phyloP scores from a whole-genome alignment of 352 stramenopile species.

The Globisporangium irregulare region DNA sequence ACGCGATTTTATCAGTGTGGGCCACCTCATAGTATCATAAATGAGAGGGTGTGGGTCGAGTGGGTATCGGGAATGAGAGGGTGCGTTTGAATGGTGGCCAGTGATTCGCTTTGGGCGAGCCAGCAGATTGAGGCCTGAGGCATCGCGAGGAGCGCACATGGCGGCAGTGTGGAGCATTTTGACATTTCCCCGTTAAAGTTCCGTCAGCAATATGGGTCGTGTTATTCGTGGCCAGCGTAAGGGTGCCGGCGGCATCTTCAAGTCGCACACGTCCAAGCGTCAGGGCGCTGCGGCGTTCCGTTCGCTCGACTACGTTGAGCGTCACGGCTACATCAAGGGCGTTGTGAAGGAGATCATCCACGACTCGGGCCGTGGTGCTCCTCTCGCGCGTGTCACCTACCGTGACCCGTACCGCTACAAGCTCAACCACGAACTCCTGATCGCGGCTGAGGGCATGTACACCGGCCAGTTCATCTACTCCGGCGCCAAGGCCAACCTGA shows the following conservation, averaged over 20 bases:
- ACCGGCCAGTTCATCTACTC: constrained; percentile 98
- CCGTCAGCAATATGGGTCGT: constrained; percentile 66
- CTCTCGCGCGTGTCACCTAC: constrained; percentile 94
- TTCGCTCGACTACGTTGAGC: constrained; percentile 90
- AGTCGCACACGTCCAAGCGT: constrained; percentile 79
- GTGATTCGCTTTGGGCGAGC: constrained; percentile 13
- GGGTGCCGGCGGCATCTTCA: constrained; percentile 81
- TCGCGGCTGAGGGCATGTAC: constrained; percentile 99
- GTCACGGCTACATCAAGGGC: constrained; percentile 97
- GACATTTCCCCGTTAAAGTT: constrained; percentile 70
- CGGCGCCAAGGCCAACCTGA: constrained; percentile 95
- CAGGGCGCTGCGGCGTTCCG: constrained; percentile 76
- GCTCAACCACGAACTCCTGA: constrained; percentile 94
- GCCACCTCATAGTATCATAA: neutral
- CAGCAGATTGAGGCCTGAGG: constrained; percentile 10
- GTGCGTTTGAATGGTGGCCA: constrained; percentile 9
- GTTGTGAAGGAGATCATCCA: constrained; percentile 99
- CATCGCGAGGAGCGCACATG: constrained; percentile 8
- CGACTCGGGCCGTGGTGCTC: constrained; percentile 96
- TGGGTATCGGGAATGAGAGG: neutral
- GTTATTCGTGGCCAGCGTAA: constrained; percentile 90
- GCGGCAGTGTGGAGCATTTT: constrained; percentile 39
- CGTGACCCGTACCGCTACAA: constrained; percentile 90
- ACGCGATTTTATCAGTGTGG: neutral
- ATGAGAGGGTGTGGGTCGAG: constrained; percentile 1